A percentile compares a stretch with the other conserved stretches of the same genome.
phyloP scores from a whole-genome alignment of 192 early-diverging fungal genomes.

The Funneliformis mosseae region DNA sequence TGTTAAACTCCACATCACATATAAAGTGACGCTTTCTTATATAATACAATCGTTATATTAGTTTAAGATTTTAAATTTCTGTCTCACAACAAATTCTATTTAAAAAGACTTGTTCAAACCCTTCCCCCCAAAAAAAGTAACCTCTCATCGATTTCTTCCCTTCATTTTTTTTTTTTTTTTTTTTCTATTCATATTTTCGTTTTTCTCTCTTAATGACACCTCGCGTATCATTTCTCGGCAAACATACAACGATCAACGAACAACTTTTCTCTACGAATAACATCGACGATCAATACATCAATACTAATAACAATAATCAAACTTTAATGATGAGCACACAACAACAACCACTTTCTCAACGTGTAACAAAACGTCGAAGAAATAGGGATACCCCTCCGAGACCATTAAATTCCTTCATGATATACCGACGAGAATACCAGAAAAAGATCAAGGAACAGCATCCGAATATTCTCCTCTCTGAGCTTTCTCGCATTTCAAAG shows the following conservation, averaged over 20 bases:
- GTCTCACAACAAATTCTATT: background rate
- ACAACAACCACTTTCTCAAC: conserved; percentile 9
- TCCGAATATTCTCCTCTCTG: conserved; percentile 32
- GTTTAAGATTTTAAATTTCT: background rate
- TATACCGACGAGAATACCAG: conserved; percentile 32
- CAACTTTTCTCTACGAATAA: background rate
- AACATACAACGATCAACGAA: background rate
- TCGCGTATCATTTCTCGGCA: background rate
- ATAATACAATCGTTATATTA: background rate
- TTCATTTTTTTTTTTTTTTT: background rate
- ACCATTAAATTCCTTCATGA: conserved; percentile 33
- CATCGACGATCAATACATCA: background rate
- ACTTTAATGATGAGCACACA: background rate
- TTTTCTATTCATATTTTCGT: background rate
- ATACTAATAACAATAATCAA: background rate
- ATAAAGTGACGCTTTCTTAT: background rate
- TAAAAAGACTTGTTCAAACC: background rate
- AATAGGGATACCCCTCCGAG: conserved; percentile 28
- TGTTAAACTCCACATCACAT: background rate
- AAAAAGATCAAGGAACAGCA: conserved; percentile 31
- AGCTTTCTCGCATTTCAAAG: conserved; percentile 28
- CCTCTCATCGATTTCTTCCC: background rate
- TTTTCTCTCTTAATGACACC: background rate
- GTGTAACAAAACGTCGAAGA: conserved; percentile 22
- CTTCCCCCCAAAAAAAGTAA: background rate